Base-by-base conservation (phyloP, 2,329 filamentous ascomycete genomes). In the Cercospora sp. region DNA sequence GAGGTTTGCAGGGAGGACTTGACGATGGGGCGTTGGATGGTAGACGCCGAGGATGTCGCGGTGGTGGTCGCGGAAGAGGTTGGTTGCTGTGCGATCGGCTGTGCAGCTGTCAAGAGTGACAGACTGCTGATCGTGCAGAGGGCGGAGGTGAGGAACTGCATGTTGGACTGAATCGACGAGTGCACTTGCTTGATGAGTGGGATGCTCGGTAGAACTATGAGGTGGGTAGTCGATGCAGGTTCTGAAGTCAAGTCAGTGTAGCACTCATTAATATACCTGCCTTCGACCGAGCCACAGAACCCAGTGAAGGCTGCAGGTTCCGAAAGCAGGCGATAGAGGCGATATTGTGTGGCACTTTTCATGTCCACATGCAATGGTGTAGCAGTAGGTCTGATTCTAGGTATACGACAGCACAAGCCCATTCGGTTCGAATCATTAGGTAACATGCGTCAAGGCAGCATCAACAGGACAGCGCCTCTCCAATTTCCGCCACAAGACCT, bases 361-460 rank as follows among this genome's bases (percentile, higher is more conserved):
- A 16, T 4, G 28, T 26, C 5, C 49, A 28, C n/a, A 34, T 58
- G n/a, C 6, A 58, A 32, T 58, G 30, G 30, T 58, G 55, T 34
- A 4, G 18, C 16, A 58, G 10, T 58, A 32, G 55, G 26, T 32
- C 13, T n/a, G 16, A 58, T 21, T 32, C 24, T 21, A 58, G 55
- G 55, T 58, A 58, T 37, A 58, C 28, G 55, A 58, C 55, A 58
- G 55, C 55, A 58, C 55, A 37, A 32, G 32, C 55, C 55, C 55
- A 32, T 58, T 58, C 28, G n/a, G 4, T 32, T 34, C 16, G 16
- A 16, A n/a, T 58, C 55, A 58, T 21, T 58, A 58, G 55, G 55
- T 58, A 26, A 21, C 28, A 18, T 58, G 28, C 16, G 55, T 58
- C 55, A 21, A 58, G 3, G 55, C 10, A 34, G 55, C 55, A 58